These are phyloP conservation scores for Kwoniella heveanensis DNA, from an alignment of 768 basidiomycete species.

Conservation along the genomic window DNA sequence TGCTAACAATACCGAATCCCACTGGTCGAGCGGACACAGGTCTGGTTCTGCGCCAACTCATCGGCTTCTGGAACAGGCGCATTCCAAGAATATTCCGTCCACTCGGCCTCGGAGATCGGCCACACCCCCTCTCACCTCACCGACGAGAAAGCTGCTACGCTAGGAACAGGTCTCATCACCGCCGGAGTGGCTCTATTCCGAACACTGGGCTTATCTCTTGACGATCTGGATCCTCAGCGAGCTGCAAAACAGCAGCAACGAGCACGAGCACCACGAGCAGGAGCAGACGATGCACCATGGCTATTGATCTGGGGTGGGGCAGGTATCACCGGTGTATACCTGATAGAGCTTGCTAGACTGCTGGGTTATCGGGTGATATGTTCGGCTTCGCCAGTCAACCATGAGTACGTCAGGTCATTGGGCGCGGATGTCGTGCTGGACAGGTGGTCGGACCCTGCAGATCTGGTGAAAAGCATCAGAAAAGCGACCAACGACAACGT, in stretches of 20 bases:
- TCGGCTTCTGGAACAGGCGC: constrained; percentile 29
- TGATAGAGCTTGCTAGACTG: constrained; percentile 59
- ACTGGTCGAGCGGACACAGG: too few species aligned
- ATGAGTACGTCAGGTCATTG: constrained; percentile 55
- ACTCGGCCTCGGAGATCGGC: constrained; percentile 34
- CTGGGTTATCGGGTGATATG: constrained; percentile 60
- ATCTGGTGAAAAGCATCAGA: constrained; percentile 31
- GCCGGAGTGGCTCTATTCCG: constrained; percentile 39
- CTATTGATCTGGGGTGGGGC: constrained; percentile 40
- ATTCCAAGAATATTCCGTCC: constrained; percentile 46
- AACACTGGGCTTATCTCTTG: constrained; percentile 24
- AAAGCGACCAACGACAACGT: constrained; percentile 32
- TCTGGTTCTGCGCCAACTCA: constrained; percentile 49
- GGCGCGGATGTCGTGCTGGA: constrained; percentile 61
- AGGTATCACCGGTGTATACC: constrained; percentile 40
- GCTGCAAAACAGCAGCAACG: background rate
- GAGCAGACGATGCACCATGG: constrained; percentile 20
- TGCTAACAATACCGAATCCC: too few species aligned
- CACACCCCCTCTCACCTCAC: constrained; percentile 30
- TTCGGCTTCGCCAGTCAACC: constrained; percentile 59
- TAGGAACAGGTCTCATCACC: constrained; percentile 43
- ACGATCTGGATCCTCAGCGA: background rate
- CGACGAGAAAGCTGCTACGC: constrained; percentile 35
- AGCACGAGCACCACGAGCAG: too few species aligned
- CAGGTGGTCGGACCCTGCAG: constrained; percentile 22